These are phyloP conservation scores for Metarhizium guizhouense DNA, from an alignment of 2,329 filamentous ascomycete species.

Conservation along the genomic window DNA sequence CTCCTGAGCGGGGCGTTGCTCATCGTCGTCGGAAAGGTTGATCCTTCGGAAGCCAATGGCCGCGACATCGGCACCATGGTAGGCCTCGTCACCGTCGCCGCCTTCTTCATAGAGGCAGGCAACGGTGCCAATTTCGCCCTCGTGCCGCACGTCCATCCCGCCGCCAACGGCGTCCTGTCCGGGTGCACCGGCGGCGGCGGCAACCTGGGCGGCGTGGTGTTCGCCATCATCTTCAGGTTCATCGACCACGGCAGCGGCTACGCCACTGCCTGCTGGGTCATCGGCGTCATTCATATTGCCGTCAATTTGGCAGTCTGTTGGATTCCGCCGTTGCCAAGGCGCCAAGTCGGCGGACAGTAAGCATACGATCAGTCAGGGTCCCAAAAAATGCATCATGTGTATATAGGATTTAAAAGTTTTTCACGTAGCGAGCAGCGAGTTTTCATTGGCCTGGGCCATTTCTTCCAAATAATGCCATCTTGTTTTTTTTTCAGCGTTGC, in stretches of 20 bases:
- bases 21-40: constrained; percentile 53
- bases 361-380: background rate
- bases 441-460: no score
- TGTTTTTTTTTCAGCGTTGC: no score
- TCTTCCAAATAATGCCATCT: no score
- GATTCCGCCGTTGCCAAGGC: constrained; percentile 46
- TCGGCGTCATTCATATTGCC: constrained; percentile 64
- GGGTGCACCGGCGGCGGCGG: constrained; percentile 72
- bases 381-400: no score
- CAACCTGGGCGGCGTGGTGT: constrained; percentile 78
- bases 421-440: no score
- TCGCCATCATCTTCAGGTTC: constrained; percentile 63
- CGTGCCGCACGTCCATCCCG: constrained; percentile 77
- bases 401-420: no score
- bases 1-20: constrained; percentile 49
- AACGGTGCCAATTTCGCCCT: constrained; percentile 84
- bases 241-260: no score
- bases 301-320: constrained; percentile 56
- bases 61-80: constrained; percentile 50
- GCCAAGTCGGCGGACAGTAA: constrained; percentile 23
- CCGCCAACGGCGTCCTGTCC: constrained; percentile 69
- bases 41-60: constrained; percentile 46
- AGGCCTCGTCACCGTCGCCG: constrained; percentile 66
- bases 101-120: constrained; percentile 73
- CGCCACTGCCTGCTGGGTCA: constrained; percentile 60